Evolutionary conservation across 495 filamentous ascomycete genomes (phyloP).

Genomic region (Hyaloscypha finlandica): DNA sequence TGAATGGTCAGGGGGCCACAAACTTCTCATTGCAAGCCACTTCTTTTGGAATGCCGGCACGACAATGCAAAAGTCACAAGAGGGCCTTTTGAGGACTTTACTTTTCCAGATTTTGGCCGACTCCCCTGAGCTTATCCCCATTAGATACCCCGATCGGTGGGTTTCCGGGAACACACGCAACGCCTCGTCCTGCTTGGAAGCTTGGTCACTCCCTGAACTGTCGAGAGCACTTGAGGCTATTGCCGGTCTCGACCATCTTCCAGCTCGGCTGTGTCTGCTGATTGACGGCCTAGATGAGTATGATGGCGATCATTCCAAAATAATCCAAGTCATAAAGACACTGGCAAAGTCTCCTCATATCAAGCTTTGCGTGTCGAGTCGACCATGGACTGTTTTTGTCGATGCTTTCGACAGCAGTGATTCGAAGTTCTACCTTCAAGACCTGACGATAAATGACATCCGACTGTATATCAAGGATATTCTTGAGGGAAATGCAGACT

Average conservation of each 20-base stretch:
- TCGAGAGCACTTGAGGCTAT: background rate
- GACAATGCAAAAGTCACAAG: background rate
- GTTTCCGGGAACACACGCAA: background rate
- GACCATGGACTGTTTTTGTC: background rate
- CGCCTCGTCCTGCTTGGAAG: too few relatives aligned
- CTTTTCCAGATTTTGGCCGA: background rate
- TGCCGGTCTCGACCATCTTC: background rate
- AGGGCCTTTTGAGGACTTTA: background rate
- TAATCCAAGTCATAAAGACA: background rate
- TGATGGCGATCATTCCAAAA: background rate
- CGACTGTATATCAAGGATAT: background rate
- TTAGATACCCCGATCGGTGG: background rate
- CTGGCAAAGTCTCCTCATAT: background rate
- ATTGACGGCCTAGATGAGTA: background rate
- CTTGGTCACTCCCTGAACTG: background rate
- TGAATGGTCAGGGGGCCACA: background rate
- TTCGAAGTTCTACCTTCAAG: background rate
- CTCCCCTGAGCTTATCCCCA: background rate
- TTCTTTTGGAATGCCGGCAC: background rate
- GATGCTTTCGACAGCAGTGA: background rate
- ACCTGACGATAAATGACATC: background rate
- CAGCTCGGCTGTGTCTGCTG: background rate
- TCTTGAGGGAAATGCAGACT: background rate
- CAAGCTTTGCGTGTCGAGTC: background rate
- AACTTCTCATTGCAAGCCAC: background rate